phyloP scores from a whole-genome alignment of 2,329 filamentous ascomycete species.

The Ceratocystis destructans region DNA sequence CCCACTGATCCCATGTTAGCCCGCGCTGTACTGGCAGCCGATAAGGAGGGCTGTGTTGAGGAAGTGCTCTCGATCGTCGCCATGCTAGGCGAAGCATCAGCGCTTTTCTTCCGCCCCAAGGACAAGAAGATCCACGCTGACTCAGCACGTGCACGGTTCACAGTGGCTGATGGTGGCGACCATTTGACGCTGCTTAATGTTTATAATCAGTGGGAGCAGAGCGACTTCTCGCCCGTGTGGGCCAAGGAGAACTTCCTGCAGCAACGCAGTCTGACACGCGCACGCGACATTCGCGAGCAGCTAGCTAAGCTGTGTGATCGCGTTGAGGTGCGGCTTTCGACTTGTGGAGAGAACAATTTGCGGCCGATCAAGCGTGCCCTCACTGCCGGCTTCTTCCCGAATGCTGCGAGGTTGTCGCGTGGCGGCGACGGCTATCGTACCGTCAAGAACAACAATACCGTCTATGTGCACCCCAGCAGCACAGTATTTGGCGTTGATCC shows the following conservation, averaged over 20 bases:
- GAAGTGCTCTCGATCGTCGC: slow-evolving; percentile 88
- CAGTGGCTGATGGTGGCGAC: slow-evolving; percentile 79
- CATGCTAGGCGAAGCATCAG: slow-evolving; percentile 78
- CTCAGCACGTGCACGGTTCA: slow-evolving; percentile 76
- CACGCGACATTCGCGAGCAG: slow-evolving; percentile 84
- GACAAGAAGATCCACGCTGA: slow-evolving; percentile 97
- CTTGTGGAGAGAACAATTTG: slow-evolving; percentile 52
- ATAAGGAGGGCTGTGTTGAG: slow-evolving; percentile 83
- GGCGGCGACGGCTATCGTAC: slow-evolving; percentile 82
- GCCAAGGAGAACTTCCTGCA: slow-evolving; percentile 86
- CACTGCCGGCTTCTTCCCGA: slow-evolving; percentile 86
- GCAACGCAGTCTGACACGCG: slow-evolving; percentile 74
- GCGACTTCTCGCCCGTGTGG: slow-evolving; percentile 79
- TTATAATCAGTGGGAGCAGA: slow-evolving; percentile 91
- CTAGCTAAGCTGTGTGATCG: slow-evolving; percentile 83
- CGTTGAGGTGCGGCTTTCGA: slow-evolving; percentile 65
- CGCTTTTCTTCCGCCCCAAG: slow-evolving; percentile 87
- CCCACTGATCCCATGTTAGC: slow-evolving; percentile 85
- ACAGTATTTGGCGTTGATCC: slow-evolving; percentile 69
- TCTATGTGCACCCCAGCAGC: slow-evolving; percentile 81
- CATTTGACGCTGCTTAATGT: slow-evolving; percentile 80
- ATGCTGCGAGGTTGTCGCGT: slow-evolving; percentile 70
- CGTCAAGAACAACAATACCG: slow-evolving; percentile 76
- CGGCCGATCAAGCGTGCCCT: slow-evolving; percentile 75
- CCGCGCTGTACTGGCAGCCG: slow-evolving; percentile 75